Evolutionary conservation across 1,284 basidiomycete species (phyloP).

Genomic region (Coniferiporia weirii): DNA sequence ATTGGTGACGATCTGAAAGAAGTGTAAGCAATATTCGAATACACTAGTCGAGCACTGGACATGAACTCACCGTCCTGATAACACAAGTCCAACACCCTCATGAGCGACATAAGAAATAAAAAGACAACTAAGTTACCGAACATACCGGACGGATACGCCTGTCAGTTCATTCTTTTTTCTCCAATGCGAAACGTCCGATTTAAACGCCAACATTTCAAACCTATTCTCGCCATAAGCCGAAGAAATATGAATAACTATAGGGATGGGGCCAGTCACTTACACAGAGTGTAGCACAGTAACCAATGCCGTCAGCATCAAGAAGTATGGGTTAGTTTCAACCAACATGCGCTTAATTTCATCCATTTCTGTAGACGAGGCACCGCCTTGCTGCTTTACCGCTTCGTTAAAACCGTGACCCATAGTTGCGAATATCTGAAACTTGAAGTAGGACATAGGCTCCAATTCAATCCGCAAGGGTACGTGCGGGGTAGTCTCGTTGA

Average conservation of each 20-base stretch:
- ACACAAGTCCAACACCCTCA: slow-evolving; percentile 15
- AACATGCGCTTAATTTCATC: slow-evolving; percentile 94
- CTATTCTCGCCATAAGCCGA: slow-evolving; percentile 33
- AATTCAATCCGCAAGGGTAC: slow-evolving; percentile 81
- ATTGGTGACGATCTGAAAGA: slow-evolving; percentile 78
- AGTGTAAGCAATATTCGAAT: not conserved
- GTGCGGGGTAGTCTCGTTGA: slow-evolving; percentile 70
- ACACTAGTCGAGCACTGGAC: not conserved
- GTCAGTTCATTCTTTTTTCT: slow-evolving; percentile 84
- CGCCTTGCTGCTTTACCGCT: slow-evolving; percentile 68
- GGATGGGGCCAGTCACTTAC: slow-evolving; percentile 39
- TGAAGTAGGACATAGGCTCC: slow-evolving; percentile 80
- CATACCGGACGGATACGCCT: slow-evolving; percentile 77
- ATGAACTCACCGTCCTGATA: slow-evolving; percentile 37
- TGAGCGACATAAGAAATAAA: not conserved
- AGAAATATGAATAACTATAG: not conserved
- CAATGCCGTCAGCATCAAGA: slow-evolving; percentile 74
- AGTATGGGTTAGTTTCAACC: slow-evolving; percentile 90
- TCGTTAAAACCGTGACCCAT: slow-evolving; percentile 82
- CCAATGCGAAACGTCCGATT: slow-evolving; percentile 93
- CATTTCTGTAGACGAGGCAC: slow-evolving; percentile 61
- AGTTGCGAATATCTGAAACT: slow-evolving; percentile 79
- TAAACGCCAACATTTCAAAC: slow-evolving; percentile 94
- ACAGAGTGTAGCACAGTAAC: slow-evolving; percentile 87
- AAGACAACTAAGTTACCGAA: slow-evolving; percentile 18